A percentile compares a stretch with the other conserved stretches of the same genome.
phyloP scores from a whole-genome alignment of 306 rosid genomes.

The Astragalus membranaceus region DNA sequence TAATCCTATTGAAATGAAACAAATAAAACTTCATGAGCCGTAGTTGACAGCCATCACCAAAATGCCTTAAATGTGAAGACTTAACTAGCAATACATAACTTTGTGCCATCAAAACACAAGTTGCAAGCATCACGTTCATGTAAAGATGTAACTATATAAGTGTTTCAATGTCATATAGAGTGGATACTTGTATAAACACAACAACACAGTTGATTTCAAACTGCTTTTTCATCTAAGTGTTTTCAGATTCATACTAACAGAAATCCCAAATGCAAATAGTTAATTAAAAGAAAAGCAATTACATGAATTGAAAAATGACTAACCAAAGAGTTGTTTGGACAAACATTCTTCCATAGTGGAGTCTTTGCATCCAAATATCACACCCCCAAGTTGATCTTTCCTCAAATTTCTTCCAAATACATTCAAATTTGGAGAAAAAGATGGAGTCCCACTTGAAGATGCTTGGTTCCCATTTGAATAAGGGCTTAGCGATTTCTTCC shows the following conservation, averaged over 20 bases:
- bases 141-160: not conserved
- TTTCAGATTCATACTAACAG: not conserved
- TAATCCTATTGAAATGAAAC: slow-evolving; percentile 52
- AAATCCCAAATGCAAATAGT: not conserved
- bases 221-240: not conserved
- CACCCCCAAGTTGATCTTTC: slow-evolving; percentile 69
- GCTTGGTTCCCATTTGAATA: not conserved
- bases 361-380: slow-evolving; percentile 75
- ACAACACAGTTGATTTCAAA: slow-evolving; percentile 4
- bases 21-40: slow-evolving; percentile 20
- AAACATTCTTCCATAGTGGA: slow-evolving; percentile 60
- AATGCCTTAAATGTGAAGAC: not conserved
- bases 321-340: slow-evolving; percentile 77
- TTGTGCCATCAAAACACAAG: not conserved
- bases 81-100: not conserved
- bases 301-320: slow-evolving; percentile 25
- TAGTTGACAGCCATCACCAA: not conserved
- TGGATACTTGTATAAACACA: no score
- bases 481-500: slow-evolving; percentile 31
- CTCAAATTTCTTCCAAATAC: slow-evolving; percentile 49
- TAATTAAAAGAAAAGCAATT: not conserved
- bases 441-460: not conserved
- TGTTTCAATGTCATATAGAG: not conserved
- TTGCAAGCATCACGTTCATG: not conserved
- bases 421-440: slow-evolving; percentile 18